Percentiles rank a stretch among this genome's conserved stretches.
Evolutionary conservation across 140 eudicot species (phyloP).

Genomic region (Ambrosia hybrid): DNA sequence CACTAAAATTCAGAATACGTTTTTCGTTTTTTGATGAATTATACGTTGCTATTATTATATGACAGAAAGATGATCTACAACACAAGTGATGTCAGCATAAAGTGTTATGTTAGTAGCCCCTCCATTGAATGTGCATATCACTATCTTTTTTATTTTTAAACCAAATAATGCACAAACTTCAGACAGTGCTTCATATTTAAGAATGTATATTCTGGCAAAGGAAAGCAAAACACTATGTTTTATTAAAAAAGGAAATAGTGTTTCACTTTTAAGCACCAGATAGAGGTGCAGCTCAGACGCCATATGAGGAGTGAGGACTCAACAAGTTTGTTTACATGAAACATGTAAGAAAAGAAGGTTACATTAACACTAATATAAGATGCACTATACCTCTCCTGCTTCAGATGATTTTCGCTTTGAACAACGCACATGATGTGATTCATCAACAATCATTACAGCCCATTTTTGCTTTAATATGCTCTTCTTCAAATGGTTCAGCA

Average conservation of each 20-base stretch:
- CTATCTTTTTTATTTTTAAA: neutral
- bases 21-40: neutral
- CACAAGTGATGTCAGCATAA: constrained; percentile 9
- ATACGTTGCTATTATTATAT: neutral
- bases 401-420: constrained; percentile 61
- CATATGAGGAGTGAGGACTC: constrained; percentile 9
- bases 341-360: constrained; percentile 1
- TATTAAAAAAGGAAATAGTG: neutral
- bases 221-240: neutral
- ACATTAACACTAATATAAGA: constrained; percentile 5
- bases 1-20: neutral
- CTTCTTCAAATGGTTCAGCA: constrained; percentile 74
- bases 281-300: constrained; percentile 10
- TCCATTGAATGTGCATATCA: neutral
- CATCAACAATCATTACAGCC: constrained; percentile 89
- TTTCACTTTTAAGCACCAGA: neutral
- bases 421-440: constrained; percentile 95
- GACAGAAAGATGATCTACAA: neutral
- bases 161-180: constrained; percentile 7
- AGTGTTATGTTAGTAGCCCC: neutral
- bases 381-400: constrained; percentile 69
- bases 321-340: constrained; percentile 15
- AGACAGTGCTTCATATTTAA: neutral
- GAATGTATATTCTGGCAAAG: constrained; percentile 2
- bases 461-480: constrained; percentile 67